Evolutionary conservation across 129 eudicot species (phyloP).

Genomic region (Flaveria ramosissima): DNA sequence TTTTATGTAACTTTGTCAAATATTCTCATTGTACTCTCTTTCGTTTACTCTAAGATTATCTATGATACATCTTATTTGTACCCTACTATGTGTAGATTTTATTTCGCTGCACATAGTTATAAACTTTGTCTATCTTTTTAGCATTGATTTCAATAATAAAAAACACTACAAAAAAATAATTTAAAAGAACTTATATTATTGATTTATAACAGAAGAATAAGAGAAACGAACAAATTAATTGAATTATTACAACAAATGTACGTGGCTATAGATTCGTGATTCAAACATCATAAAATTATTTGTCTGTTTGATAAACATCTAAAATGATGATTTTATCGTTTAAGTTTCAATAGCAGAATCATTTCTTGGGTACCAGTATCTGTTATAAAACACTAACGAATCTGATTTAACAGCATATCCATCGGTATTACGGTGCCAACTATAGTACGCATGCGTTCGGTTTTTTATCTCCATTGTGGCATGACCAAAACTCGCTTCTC

Average conservation of each 20-base stretch:
- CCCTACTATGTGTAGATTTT: no score
- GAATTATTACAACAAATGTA: slow-evolving; percentile 14
- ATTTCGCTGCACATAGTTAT: no score
- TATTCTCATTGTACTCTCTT: no score
- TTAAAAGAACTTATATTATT: no score
- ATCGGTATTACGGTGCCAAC: slow-evolving; percentile 61
- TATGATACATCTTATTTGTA: no score
- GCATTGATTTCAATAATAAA: no score
- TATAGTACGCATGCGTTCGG: slow-evolving; percentile 63
- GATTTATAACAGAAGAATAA: no score
- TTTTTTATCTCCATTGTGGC: slow-evolving; percentile 58
- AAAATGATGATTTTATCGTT: neutral
- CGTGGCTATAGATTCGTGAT: neutral
- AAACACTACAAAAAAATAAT: no score
- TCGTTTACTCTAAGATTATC: no score
- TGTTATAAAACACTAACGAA: slow-evolving; percentile 40
- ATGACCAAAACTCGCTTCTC: slow-evolving; percentile 67
- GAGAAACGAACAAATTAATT: neutral
- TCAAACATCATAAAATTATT: neutral
- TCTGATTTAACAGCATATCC: slow-evolving; percentile 51
- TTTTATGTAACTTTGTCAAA: no score
- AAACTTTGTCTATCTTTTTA: no score
- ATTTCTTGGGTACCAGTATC: slow-evolving; percentile 48
- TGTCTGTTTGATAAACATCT: neutral
- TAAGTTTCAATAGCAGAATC: slow-evolving; percentile 32